phyloP scores from a whole-genome alignment of 2,329 filamentous ascomycete genomes.

The Trichoderma sp. region DNA sequence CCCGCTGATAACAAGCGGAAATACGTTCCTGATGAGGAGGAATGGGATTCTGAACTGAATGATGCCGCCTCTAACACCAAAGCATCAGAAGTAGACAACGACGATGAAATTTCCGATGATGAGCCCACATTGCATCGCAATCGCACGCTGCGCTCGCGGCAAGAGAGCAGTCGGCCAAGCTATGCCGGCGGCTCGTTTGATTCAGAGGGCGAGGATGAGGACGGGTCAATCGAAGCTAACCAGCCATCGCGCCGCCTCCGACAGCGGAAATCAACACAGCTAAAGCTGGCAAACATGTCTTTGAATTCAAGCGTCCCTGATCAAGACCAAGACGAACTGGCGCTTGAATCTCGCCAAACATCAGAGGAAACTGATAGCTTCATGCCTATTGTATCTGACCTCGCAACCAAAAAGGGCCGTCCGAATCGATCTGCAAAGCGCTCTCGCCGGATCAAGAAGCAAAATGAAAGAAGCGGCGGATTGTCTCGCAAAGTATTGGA shows the following conservation, averaged over 20 bases:
- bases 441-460: conserved; percentile 29
- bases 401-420: conserved; percentile 34
- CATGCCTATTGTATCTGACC: conserved; percentile 42
- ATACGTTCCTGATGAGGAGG: conserved; percentile 32
- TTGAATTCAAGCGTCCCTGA: conserved; percentile 31
- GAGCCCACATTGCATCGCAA: conserved; percentile 1
- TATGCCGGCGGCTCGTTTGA: background rate
- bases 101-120: conserved; percentile 22
- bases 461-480: conserved; percentile 24
- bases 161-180: conserved; percentile 28
- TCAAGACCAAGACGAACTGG: conserved; percentile 39
- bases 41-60: conserved; percentile 35
- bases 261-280: conserved; percentile 33
- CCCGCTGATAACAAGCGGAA: conserved; percentile 37
- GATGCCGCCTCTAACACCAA: conserved; percentile 33
- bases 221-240: background rate
- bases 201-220: conserved; percentile 30
- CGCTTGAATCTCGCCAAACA: conserved; percentile 32
- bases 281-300: conserved; percentile 32
- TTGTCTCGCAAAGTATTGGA: conserved; percentile 31
- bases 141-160: conserved; percentile 33
- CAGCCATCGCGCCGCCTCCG: conserved; percentile 31
- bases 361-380: conserved; percentile 41
- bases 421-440: conserved; percentile 29
- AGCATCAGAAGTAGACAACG: conserved; percentile 35